A percentile compares a stretch with the other conserved stretches of the same genome.
These are phyloP conservation scores for Kuraishia hungarica DNA, from an alignment of 805 yeast genomes.

Conservation along the genomic window DNA sequence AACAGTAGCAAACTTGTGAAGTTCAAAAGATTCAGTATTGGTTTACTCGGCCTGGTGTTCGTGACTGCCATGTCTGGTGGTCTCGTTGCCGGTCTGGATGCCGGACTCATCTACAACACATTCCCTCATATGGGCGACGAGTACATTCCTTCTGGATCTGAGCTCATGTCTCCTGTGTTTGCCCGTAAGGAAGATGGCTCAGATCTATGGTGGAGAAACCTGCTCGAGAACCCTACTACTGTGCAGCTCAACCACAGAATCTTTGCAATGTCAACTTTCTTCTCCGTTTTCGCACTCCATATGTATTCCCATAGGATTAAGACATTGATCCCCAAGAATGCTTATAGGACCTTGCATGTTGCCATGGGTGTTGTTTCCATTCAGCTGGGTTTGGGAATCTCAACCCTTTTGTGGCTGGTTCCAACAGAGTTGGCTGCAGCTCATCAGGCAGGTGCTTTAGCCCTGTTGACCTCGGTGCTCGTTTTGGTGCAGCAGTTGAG, in stretches of 20 bases:
- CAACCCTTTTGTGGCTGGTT: constrained; percentile 78
- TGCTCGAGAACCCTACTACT: constrained; percentile 91
- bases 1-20: constrained; percentile 50
- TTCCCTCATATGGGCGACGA: constrained; percentile 96
- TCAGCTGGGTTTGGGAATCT: constrained; percentile 82
- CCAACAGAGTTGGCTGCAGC: constrained; percentile 91
- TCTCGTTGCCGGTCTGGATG: constrained; percentile 96
- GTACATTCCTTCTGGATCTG: constrained; percentile 65
- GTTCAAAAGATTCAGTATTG: constrained; percentile 47
- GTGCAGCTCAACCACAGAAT: constrained; percentile 90
- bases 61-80: constrained; percentile 96
- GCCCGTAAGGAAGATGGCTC: constrained; percentile 59
- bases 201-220: constrained; percentile 85
- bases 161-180: constrained; percentile 67
- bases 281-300: constrained; percentile 62
- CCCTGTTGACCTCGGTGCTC: constrained; percentile 73
- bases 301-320: constrained; percentile 54
- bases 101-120: constrained; percentile 91
- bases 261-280: constrained; percentile 75
- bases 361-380: constrained; percentile 77
- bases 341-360: constrained; percentile 48
- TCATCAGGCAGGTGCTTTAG: constrained; percentile 96
- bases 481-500: constrained; percentile 49
- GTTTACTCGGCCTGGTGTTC: constrained; percentile 62
- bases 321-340: constrained; percentile 43